A percentile compares a stretch with the other conserved stretches of the same genome.
phyloP scores from a whole-genome alignment of 495 filamentous ascomycete genomes.

The Aspergillus carlsbadensis region DNA sequence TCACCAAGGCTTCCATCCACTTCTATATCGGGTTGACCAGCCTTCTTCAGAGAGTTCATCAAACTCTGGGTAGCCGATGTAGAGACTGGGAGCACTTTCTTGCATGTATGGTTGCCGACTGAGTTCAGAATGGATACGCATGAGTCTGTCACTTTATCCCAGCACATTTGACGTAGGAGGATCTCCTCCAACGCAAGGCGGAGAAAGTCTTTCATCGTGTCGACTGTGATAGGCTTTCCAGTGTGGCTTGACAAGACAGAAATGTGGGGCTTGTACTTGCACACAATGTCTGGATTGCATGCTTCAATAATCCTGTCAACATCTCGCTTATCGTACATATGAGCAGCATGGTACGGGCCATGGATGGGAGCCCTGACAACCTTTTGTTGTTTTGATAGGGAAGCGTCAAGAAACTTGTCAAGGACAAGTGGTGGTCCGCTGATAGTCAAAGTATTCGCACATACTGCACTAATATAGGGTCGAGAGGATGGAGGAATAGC shows the following conservation, averaged over 20 bases:
- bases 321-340: conserved; percentile 63
- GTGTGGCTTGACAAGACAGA: conserved; percentile 17
- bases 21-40: neutral
- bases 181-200: conserved; percentile 18
- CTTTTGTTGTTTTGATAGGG: conserved; percentile 52
- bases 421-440: conserved; percentile 74
- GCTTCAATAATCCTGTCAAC: conserved; percentile 58
- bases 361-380: conserved; percentile 67
- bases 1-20: conserved; percentile 17
- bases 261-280: conserved; percentile 7
- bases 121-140: conserved; percentile 13
- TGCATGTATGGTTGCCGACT: neutral
- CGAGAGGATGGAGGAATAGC: conserved; percentile 57
- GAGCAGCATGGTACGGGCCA: conserved; percentile 77
- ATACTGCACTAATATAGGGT: conserved; percentile 74
- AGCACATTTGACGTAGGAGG: conserved; percentile 16
- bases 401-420: conserved; percentile 53
- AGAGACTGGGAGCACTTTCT: conserved; percentile 14
- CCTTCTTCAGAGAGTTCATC: conserved; percentile 12
- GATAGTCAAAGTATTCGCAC: conserved; percentile 67
- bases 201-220: conserved; percentile 12
- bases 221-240: conserved; percentile 5
- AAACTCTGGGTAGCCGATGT: conserved; percentile 17
- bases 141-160: conserved; percentile 21
- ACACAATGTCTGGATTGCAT: conserved; percentile 26